Conservation (phyloP, 2,329 filamentous ascomycete genomes). For the Clarireedia paspali region DNA sequence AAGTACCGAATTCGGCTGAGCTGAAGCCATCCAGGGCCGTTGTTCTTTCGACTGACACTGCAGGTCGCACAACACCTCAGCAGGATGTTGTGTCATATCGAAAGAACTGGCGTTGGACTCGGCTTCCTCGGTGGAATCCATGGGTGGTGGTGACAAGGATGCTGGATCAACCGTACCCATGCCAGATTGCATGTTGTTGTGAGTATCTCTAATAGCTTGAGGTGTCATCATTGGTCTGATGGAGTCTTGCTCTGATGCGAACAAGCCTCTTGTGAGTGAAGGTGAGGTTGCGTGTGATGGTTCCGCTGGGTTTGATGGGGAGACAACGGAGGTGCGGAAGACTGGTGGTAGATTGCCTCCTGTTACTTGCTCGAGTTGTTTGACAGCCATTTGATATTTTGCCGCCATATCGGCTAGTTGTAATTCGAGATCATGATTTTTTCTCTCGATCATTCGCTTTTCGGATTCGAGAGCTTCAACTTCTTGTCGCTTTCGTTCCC, state of each 20-base stretch:
- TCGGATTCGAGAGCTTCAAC: slow-evolving; percentile 73
- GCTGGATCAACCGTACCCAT: slow-evolving; percentile 51
- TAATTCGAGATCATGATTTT: slow-evolving; percentile 63
- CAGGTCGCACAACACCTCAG: slow-evolving; percentile 99
- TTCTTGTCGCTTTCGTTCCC: slow-evolving; percentile 59
- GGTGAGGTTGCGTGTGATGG: slow-evolving; percentile 31
- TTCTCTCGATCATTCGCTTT: slow-evolving; percentile 57
- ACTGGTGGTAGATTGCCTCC: slow-evolving; percentile 17
- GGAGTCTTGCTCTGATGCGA: slow-evolving; percentile 36
- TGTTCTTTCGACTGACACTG: slow-evolving; percentile 85
- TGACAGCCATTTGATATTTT: slow-evolving; percentile 22
- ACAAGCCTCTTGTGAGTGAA: slow-evolving; percentile 51
- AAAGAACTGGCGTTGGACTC: slow-evolving; percentile 37
- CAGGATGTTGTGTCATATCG: slow-evolving; percentile 99
- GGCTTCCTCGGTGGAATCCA: slow-evolving; percentile 43
- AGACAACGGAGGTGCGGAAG: slow-evolving; percentile 37
- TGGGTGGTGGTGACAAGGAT: slow-evolving; percentile 46
- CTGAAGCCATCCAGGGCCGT: slow-evolving; percentile 27
- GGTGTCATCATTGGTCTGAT: slow-evolving; percentile 16
- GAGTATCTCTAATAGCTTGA: slow-evolving; percentile 24
- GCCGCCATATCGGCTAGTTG: slow-evolving; percentile 37
- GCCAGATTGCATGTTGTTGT: slow-evolving; percentile 24
- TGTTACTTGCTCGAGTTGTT: slow-evolving; percentile 21
- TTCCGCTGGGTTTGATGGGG: slow-evolving; percentile 36
- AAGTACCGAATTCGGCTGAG: slow-evolving; percentile 42